Evolutionary conservation across 208 protist species (phyloP).

Genomic region (Leishmania tropica): DNA sequence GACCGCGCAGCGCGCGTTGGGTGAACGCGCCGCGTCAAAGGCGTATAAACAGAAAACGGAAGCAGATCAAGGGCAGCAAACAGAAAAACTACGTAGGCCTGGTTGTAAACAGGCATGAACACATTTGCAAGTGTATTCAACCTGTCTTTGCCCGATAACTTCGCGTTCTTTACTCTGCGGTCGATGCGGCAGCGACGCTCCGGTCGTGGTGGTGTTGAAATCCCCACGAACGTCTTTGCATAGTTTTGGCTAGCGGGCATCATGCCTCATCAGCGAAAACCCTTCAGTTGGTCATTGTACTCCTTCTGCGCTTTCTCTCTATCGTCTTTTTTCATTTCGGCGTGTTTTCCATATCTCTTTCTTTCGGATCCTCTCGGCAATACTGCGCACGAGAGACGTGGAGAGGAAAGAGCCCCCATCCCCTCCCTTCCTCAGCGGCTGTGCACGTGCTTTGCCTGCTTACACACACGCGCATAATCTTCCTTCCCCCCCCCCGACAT

Average conservation of each 20-base stretch:
- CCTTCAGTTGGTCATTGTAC: neutral
- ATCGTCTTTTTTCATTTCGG: neutral
- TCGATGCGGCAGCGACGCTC: neutral
- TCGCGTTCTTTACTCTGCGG: neutral
- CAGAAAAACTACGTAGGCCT: neutral
- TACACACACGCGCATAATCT: neutral
- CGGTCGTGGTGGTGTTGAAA: neutral
- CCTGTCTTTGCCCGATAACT: neutral
- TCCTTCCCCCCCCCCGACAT: neutral
- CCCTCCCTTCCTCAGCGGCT: neutral
- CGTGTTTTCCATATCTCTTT: conserved; percentile 1
- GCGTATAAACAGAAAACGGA: too few species aligned
- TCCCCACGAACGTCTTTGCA: neutral
- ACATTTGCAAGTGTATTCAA: neutral
- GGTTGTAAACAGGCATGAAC: neutral
- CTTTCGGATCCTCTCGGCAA: conserved; percentile 3
- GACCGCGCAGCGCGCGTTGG: neutral
- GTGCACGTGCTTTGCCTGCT: neutral
- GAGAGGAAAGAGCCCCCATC: neutral
- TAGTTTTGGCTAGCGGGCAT: neutral
- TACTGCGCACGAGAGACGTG: neutral
- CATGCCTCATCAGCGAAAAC: neutral
- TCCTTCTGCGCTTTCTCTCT: neutral
- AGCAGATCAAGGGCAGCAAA: neutral
- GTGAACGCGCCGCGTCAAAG: neutral